These are phyloP conservation scores for Lentinus tigrinus DNA, from an alignment of 768 basidiomycete genomes.

Conservation along the genomic window DNA sequence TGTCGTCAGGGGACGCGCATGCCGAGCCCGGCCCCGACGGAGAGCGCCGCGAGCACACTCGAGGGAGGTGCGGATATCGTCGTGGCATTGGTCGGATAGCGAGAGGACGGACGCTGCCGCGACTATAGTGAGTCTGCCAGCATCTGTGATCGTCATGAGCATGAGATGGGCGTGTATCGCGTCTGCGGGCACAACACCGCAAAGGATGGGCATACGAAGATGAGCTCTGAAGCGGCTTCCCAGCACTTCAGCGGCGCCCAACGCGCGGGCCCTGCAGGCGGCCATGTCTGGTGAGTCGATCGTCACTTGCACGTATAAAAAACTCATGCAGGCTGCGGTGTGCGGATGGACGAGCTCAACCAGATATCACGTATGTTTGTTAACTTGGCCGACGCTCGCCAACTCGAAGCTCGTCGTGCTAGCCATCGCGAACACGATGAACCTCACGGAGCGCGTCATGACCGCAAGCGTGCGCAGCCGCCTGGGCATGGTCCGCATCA, in stretches of 20 bases:
- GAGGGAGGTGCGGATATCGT: too few relatives aligned
- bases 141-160: too few relatives aligned
- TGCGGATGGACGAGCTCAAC: slow-evolving; percentile 98
- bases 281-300: slow-evolving; percentile 78
- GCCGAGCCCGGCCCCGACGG: too few relatives aligned
- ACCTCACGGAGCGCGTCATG: slow-evolving; percentile 92
- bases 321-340: slow-evolving; percentile 44
- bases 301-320: background rate
- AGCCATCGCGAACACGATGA: slow-evolving; percentile 98
- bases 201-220: slow-evolving; percentile 59
- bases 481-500: slow-evolving; percentile 86
- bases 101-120: too few relatives aligned
- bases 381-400: slow-evolving; percentile 95
- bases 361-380: slow-evolving; percentile 99
- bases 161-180: too few relatives aligned
- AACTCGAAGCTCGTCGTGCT: slow-evolving; percentile 91
- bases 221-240: slow-evolving; percentile 80
- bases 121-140: too few relatives aligned
- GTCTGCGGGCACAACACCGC: slow-evolving; percentile 77
- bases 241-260: slow-evolving; percentile 70
- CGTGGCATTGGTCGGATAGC: too few relatives aligned
- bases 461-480: slow-evolving; percentile 89
- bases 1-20: too few relatives aligned
- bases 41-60: too few relatives aligned
- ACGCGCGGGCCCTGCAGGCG: slow-evolving; percentile 62